Conservation (phyloP, 139 green algal genomes). For the Haematococcus sp. region DNA sequence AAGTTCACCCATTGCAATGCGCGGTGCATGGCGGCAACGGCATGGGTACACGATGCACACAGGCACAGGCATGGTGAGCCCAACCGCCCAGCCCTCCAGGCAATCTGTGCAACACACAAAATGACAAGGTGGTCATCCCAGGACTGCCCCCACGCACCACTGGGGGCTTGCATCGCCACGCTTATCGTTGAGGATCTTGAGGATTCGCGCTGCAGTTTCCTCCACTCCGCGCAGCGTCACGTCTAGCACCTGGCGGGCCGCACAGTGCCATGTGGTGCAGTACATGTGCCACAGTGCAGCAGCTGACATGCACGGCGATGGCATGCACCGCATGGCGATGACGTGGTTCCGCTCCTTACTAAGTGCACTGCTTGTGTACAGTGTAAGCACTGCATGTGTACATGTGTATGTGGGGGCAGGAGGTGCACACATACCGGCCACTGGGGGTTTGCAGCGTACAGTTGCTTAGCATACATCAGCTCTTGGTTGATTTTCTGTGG, state of each 20-base stretch:
- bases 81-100: no score
- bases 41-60: no score
- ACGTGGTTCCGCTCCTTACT: no score
- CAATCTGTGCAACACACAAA: no score
- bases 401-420: no score
- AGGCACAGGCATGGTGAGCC: no score
- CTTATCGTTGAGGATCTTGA: conserved; percentile 47
- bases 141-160: conserved; percentile 18
- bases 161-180: conserved; percentile 25
- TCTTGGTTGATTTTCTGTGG: conserved; percentile 45
- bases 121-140: no score
- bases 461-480: conserved; percentile 34
- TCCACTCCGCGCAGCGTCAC: conserved; percentile 37
- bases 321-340: no score
- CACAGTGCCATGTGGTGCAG: no score
- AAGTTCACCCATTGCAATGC: neutral
- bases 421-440: conserved; percentile 34
- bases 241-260: no score
- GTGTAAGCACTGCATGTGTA: no score
- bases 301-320: neutral
- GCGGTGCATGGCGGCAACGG: neutral
- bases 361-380: no score
- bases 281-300: neutral
- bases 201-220: conserved; percentile 53
- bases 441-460: conserved; percentile 46